These are phyloP conservation scores for Geotrichum histeridarum DNA, from an alignment of 1,139 yeast genomes.

Conservation along the genomic window DNA sequence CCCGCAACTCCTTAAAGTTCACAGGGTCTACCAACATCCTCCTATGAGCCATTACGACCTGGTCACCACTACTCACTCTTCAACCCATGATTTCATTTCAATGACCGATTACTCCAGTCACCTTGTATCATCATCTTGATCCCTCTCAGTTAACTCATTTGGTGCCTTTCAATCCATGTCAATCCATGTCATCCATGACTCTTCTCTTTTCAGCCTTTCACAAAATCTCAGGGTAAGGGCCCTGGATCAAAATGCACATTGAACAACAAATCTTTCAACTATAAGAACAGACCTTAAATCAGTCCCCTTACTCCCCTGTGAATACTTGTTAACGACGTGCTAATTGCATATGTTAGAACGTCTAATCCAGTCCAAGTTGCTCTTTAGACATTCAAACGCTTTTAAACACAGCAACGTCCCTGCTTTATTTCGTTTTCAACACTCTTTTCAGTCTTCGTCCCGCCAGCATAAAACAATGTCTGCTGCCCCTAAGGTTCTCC, in stretches of 20 bases:
- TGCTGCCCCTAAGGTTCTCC: constrained; percentile 24
- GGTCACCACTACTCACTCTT: background rate
- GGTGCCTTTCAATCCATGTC: background rate
- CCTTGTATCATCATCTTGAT: background rate
- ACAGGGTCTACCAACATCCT: no score
- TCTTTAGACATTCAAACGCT: background rate
- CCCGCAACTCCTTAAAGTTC: no score
- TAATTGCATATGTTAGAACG: constrained; percentile 5
- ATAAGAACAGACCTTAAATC: background rate
- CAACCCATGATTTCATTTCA: background rate
- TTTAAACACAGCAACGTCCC: no score
- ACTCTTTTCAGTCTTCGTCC: background rate
- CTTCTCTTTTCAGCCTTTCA: background rate
- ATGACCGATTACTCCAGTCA: background rate
- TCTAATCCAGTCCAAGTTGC: background rate
- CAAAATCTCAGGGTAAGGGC: background rate
- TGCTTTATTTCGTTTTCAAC: background rate
- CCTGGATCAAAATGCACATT: background rate
- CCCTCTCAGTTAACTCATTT: background rate
- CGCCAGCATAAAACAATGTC: background rate
- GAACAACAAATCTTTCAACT: background rate
- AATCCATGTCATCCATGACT: background rate
- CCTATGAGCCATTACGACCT: no score
- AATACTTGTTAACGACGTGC: background rate
- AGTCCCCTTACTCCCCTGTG: background rate